These are phyloP conservation scores for Hypoxylon trugodes DNA, from an alignment of 495 filamentous ascomycete genomes.

Conservation along the genomic window DNA sequence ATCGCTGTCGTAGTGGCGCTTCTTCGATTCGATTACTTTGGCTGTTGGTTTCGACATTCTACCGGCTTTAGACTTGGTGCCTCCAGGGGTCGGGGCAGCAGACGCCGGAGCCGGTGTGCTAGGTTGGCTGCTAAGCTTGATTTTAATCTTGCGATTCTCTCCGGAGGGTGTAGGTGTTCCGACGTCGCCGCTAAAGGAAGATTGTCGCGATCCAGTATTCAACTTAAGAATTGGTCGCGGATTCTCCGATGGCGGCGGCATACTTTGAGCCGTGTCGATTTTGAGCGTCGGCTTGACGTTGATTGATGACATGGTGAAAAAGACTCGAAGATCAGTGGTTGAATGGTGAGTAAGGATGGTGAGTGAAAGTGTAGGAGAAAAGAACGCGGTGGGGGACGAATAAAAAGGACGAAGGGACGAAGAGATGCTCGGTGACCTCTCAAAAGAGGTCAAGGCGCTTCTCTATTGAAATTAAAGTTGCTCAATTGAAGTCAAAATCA, in stretches of 20 bases:
- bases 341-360: neutral
- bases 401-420: no score
- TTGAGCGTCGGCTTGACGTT: conserved; percentile 41
- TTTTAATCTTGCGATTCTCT: conserved; percentile 59
- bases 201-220: conserved; percentile 41
- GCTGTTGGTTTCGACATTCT: conserved; percentile 57
- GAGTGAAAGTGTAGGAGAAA: neutral
- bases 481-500: no score
- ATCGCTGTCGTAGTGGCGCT: conserved; percentile 55
- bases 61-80: conserved; percentile 58
- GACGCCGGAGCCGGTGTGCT: conserved; percentile 51
- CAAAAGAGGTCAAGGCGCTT: no score
- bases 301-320: conserved; percentile 31
- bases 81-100: conserved; percentile 25
- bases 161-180: conserved; percentile 50
- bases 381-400: no score
- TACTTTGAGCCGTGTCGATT: conserved; percentile 39
- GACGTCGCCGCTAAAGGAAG: conserved; percentile 40
- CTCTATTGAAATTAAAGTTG: no score
- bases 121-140: conserved; percentile 59
- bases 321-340: no score
- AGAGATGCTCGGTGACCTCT: no score
- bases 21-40: conserved; percentile 54
- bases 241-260: conserved; percentile 42
- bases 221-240: conserved; percentile 48